phyloP scores from a whole-genome alignment of 768 basidiomycete genomes.

The Rhodotorula babjevae region DNA sequence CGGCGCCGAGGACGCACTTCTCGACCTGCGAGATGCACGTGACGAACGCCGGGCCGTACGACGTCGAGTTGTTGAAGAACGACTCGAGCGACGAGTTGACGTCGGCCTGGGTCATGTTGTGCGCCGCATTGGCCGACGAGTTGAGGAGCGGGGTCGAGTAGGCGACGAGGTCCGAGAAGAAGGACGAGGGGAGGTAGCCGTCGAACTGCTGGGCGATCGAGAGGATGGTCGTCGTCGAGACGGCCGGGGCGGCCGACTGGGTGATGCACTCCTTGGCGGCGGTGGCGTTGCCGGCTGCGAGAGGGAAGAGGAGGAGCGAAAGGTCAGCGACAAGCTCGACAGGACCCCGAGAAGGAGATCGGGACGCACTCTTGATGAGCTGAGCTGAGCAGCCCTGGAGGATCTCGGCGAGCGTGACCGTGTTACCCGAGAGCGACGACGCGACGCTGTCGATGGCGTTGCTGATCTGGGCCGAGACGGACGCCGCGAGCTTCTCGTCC shows the following conservation, averaged over 20 bases:
- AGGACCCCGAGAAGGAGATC: no score
- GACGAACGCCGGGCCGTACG: constrained; percentile 39
- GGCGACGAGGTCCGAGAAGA: constrained; percentile 41
- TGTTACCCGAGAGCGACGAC: constrained; percentile 36
- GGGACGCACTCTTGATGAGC: constrained; percentile 31
- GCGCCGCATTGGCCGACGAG: constrained; percentile 13
- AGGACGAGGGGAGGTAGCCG: constrained; percentile 41
- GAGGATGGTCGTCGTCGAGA: constrained; percentile 22
- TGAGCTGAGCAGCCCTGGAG: constrained; percentile 38
- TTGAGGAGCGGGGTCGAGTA: constrained; percentile 24
- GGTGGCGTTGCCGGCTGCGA: constrained; percentile 36
- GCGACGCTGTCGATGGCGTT: constrained; percentile 37
- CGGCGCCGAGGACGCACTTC: constrained; percentile 30
- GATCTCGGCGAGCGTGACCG: constrained; percentile 37
- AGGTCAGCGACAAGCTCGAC: not conserved
- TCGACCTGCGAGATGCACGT: constrained; percentile 34
- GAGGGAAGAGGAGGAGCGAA: not conserved
- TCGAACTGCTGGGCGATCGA: constrained; percentile 27
- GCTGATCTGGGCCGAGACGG: constrained; percentile 31
- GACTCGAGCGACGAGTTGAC: constrained; percentile 27
- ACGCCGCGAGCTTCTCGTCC: constrained; percentile 19
- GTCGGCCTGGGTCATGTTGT: constrained; percentile 30
- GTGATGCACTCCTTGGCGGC: constrained; percentile 38
- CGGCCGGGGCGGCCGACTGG: constrained; percentile 11
- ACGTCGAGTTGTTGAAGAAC: constrained; percentile 41